Base-by-base conservation (phyloP, 345 rosid genomes). In the Abelmoschus esculentus region DNA sequence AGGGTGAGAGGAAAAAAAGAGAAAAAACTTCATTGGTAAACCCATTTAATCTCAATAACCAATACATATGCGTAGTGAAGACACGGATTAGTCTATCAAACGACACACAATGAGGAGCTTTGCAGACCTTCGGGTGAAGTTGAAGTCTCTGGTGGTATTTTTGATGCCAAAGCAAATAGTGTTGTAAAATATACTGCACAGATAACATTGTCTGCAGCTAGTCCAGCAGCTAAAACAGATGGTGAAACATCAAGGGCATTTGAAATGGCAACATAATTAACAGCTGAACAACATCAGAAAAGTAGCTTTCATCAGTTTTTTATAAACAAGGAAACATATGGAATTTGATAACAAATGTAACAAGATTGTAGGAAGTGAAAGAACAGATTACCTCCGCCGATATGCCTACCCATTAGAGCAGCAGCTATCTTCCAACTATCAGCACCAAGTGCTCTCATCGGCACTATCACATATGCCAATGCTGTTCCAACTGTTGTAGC, bases 381-480 rank as follows among this genome's bases (percentile, higher is more conserved):
- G 56, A 72, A 53, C 28, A 73, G 11, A 19, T 67, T 78, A 86
- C 90, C 89, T 86, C 96, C 96, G 55, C 96, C 92, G 22, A 93
- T 93, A 70, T 93, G 89, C 67, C 96, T 86, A 38, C 96, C 93
- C 98, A 90, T 90, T 49, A 93, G 96, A 46, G 98, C 97, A 74
- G 97, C 93, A 18, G 97, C 98, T 62, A 93, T 86, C 79, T 90
- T 93, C 97, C 98, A 93, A 72, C 86, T 82, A 76, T 89, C 97
- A 29, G 77, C 82, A 67, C 98, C 98, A 77, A 93, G 97, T 15
- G 97, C 80, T 75, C 77, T 79, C 98, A 89, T 89, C 47, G 98
- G 98, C 78, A 90, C 97, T 49, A 89, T 47, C 75, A 80, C 72
- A 82, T 75, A 93, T 1, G 97, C 98, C 74, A 89, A 47, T 6